Evolutionary conservation across 2,329 filamentous ascomycete species (phyloP), one percentile per base, ranked within the genome.

Genomic region (Basipetospora chlamydospora): DNA sequence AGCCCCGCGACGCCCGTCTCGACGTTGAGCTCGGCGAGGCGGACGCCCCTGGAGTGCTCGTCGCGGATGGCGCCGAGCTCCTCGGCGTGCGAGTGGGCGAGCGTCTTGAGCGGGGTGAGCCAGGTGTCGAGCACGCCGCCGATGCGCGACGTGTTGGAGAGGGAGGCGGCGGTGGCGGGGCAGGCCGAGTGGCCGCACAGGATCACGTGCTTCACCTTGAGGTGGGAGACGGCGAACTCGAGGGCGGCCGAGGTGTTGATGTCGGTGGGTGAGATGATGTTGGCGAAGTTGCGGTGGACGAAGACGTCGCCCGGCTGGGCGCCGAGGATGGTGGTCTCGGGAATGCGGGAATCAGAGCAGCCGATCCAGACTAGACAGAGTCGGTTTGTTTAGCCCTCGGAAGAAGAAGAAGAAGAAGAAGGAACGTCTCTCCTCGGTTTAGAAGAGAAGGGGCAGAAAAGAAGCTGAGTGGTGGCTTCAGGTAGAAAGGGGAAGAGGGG

Each of bases 281-380:
- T 92, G 57, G 82, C 84, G 54, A 93, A 87, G 64, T 92, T 92
- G 53, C 85, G 80, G 64, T 92, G 84, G 36, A 85, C 80, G 55
- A 92, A 92, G 46, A 92, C 77, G 48, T 92, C 83, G 41, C 85
- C 84, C 3, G 84, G 82, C 49, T 83, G 69, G 40, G 85, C 67
- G 49, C 80, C 77, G 20, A 87, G 70, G 49, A 93, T 70, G 33
- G 77, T 85, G 5, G 82, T 88, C 58, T 90, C 85, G 2, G 85
- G 84, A 46, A 83, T 78, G 44, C 85, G 80, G 26, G 78, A 84
- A 63, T 92, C 85, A 48, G 82, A 81, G 61, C 85, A 93, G 41
- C 85, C 85, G 45, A 92, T 71, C 84, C 84, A 92, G 40, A 92
- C 67, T 72, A 39, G 31, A 17, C 10, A 12, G 18, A 8, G 28